Conservation (phyloP, 106 monocot species). For the Agapanthus africanus region DNA sequence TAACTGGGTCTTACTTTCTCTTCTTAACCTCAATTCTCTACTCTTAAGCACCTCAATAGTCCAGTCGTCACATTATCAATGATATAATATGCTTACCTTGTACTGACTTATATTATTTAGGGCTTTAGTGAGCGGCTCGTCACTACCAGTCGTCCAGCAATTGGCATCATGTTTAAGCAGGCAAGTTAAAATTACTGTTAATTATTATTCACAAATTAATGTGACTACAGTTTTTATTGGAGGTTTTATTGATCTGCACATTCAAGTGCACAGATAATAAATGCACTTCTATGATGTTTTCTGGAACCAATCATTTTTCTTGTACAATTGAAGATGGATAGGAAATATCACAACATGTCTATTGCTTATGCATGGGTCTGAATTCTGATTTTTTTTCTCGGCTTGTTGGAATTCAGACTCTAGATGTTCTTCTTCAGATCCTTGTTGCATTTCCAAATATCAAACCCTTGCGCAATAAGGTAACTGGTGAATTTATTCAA, state of each 20-base stretch:
- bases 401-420: slow-evolving; percentile 37
- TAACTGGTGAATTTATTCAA: slow-evolving; percentile 8
- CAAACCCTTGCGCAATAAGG: slow-evolving; percentile 74
- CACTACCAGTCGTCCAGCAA: slow-evolving; percentile 59
- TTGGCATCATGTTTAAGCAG: slow-evolving; percentile 92
- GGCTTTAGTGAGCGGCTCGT: slow-evolving; percentile 82
- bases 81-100: slow-evolving; percentile 1
- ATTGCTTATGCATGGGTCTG: neutral
- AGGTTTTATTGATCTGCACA: neutral
- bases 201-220: neutral
- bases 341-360: neutral
- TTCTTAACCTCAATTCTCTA: neutral
- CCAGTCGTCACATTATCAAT: too few species aligned
- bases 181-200: slow-evolving; percentile 17
- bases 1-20: neutral
- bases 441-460: slow-evolving; percentile 63
- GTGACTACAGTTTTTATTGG: neutral
- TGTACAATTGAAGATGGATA: neutral
- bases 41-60: neutral
- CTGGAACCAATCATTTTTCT: slow-evolving; percentile 5
- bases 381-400: slow-evolving; percentile 7
- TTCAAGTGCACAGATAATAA: neutral
- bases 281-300: neutral
- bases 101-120: slow-evolving; percentile 29
- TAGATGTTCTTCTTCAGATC: slow-evolving; percentile 73